Percentiles rank a stretch among this genome's conserved stretches.
These are phyloP conservation scores for Butyriboletus appendiculatus DNA, from an alignment of 1,284 basidiomycete genomes.

Conservation along the genomic window DNA sequence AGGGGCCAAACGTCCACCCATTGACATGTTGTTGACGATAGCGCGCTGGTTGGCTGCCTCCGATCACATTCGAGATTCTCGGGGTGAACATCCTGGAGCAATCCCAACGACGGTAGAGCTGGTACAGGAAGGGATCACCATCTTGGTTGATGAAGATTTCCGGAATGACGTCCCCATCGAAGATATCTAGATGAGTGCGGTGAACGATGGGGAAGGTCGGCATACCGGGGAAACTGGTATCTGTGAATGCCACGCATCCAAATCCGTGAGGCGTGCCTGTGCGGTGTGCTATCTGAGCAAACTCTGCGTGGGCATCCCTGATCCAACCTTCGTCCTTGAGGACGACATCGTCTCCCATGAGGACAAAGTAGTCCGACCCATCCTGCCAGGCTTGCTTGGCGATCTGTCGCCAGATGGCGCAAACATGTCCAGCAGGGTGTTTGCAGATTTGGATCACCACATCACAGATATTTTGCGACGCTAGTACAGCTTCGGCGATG, in stretches of 20 bases:
- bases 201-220: constrained; percentile 61
- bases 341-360: constrained; percentile 59
- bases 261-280: constrained; percentile 45
- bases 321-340: constrained; percentile 56
- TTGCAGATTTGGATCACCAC: constrained; percentile 40
- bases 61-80: constrained; percentile 46
- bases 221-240: constrained; percentile 58
- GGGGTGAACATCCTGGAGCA: constrained; percentile 48
- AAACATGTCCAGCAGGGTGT: constrained; percentile 49
- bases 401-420: constrained; percentile 53
- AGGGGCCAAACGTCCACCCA: constrained; percentile 51
- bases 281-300: constrained; percentile 36
- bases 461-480: constrained; percentile 38
- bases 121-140: constrained; percentile 58
- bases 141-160: constrained; percentile 58
- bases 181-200: constrained; percentile 56
- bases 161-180: constrained; percentile 52
- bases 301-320: constrained; percentile 41
- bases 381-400: constrained; percentile 51
- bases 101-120: constrained; percentile 59
- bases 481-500: constrained; percentile 40
- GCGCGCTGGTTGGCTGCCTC: constrained; percentile 47
- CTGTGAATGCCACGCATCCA: constrained; percentile 60
- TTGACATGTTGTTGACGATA: constrained; percentile 46
- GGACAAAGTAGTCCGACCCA: constrained; percentile 49